A percentile compares a stretch with the other conserved stretches of the same genome.
phyloP scores from a whole-genome alignment of 1,139 yeast genomes.

The Hyphopichia pseudoburtonii region DNA sequence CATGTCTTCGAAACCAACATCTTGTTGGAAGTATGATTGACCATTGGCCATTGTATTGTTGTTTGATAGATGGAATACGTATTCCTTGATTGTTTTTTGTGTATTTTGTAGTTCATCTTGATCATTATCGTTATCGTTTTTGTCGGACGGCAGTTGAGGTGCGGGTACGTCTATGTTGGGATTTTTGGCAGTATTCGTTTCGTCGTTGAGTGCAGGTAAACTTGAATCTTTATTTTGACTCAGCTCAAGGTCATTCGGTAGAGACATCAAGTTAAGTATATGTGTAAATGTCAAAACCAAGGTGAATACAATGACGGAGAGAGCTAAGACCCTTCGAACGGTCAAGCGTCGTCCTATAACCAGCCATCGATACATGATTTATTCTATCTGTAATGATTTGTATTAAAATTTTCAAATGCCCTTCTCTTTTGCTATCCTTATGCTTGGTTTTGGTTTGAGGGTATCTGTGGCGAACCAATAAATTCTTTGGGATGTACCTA shows the following conservation, averaged over 20 bases:
- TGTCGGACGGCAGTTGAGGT: no score
- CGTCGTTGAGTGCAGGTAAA: no score
- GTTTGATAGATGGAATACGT: constrained; percentile 3
- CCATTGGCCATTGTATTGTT: not conserved
- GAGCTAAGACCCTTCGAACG: not conserved
- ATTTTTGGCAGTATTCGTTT: no score
- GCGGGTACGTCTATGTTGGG: no score
- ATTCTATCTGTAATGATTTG: not conserved
- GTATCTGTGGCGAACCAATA: no score
- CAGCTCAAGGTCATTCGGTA: no score
- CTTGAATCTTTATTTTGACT: no score
- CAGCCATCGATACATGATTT: not conserved
- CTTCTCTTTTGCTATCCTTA: no score
- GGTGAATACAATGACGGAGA: not conserved
- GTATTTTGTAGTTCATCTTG: not conserved
- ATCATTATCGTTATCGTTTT: not conserved
- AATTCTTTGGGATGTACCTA: no score
- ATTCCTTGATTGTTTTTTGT: constrained; percentile 1
- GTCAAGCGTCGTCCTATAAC: constrained; percentile 1
- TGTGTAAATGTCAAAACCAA: not conserved
- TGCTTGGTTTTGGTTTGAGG: no score
- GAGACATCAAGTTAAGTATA: not conserved
- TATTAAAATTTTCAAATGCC: no score
- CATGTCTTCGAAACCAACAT: constrained; percentile 5
- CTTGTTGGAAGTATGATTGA: not conserved